phyloP scores from a whole-genome alignment of 1,139 yeast species.

The Yamadazyma dendronema region DNA sequence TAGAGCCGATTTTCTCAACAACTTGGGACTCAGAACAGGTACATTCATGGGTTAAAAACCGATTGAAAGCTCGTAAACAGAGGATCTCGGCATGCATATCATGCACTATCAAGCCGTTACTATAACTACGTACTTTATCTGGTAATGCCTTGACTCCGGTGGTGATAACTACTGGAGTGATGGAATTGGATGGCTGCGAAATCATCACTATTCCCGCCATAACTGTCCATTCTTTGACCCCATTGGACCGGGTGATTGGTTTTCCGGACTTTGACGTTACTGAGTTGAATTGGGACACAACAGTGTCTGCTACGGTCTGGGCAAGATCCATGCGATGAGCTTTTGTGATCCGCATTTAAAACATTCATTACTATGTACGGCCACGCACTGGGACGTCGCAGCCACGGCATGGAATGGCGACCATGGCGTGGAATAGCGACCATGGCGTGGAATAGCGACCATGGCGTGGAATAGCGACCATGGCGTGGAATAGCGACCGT shows the following conservation, averaged over 20 bases:
- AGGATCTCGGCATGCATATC: constrained; percentile 90
- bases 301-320: constrained; percentile 11
- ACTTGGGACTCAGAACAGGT: constrained; percentile 2
- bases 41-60: constrained; percentile 32
- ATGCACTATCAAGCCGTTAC: constrained; percentile 66
- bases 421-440: too few relatives aligned
- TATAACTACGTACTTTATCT: constrained; percentile 37
- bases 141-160: constrained; percentile 87
- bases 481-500: too few relatives aligned
- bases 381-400: too few relatives aligned
- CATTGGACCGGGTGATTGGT: constrained; percentile 15
- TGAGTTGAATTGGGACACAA: constrained; percentile 8
- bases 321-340: constrained; percentile 4
- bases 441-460: too few relatives aligned
- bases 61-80: constrained; percentile 66
- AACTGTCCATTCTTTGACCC: constrained; percentile 72
- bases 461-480: too few relatives aligned
- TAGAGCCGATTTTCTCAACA: constrained; percentile 11
- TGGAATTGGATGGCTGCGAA: constrained; percentile 16
- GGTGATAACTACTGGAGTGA: constrained; percentile 51
- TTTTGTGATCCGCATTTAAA: neutral
- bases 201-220: constrained; percentile 69
- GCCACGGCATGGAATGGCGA: too few relatives aligned
- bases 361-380: neutral
- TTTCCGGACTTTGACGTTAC: constrained; percentile 13